Base-by-base conservation (phyloP, 2,329 filamentous ascomycete genomes). In the Cryphonectria naterciae region DNA sequence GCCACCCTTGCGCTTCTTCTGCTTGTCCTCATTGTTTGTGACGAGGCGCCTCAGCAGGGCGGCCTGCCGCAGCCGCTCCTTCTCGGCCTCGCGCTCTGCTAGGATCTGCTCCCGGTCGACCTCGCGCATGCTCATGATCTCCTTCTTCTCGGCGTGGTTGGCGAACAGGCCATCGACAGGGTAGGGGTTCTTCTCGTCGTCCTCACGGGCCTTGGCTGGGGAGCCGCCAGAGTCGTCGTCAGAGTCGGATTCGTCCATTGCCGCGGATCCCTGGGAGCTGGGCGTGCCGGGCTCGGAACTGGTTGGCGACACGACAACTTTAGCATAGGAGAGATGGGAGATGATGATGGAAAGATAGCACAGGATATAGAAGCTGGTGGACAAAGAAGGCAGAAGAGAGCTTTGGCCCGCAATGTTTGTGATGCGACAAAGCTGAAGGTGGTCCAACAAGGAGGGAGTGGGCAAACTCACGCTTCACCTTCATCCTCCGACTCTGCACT, bases 161-260 rank as follows among this genome's bases (percentile, higher is more conserved):
- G 89, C 87, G 80, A 93, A 96, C 77, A 96, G 91, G 76, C 95
- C 95, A 74, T 99, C 96, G 73, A 97, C 88, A 0, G 95, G 94
- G 78, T 97, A 96, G 69, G 92, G 84, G 77, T 91, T 87, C 68
- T 88, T 86, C 70, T 90, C 86, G 65, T 89, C 86, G 64, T 86
- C 85, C 58, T 84, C 80, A 19, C 49, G 41, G 76, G 75, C 78
- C 73, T 77, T 82, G 74, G 73, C 80, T 67, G 87, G 83, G 68
- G 86, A 82, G 70, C 85, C 83, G 74, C 93, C 91, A 35, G 87
- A 89, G 74, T 93, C 71, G 25, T 68, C 69, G 37, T 72, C 92
- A n/a, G 93, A 93, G 74, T 94, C 92, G 62, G 92, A 96, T 80
- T 96, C 93, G 72, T 95, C 94, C 94, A 97, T 97, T 32, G 93